Evolutionary conservation across 2,329 filamentous ascomycete genomes (phyloP), one percentile per base, ranked within the genome.

Genomic region (Tolypocladium tundrense): DNA sequence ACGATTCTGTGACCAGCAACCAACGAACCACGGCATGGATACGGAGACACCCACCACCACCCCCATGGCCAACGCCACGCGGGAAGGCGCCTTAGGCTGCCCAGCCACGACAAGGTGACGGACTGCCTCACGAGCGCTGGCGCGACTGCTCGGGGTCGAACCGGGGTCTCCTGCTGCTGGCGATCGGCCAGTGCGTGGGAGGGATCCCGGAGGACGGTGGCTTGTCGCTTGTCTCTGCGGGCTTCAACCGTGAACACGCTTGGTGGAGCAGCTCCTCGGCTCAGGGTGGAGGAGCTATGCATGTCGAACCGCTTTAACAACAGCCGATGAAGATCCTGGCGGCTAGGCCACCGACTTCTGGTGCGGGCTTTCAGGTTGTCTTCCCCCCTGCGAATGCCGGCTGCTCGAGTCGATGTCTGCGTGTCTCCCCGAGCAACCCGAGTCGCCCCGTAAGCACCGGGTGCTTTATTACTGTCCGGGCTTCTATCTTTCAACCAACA

Each of bases 1-100:
- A 41, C 54, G 60, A 58, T 57, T 58, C 52, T 56, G 50, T 55
- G 60, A 31, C 55, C 56, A 57, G 57, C 53, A 50, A 50, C 57
- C 57, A 59, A 55, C 56, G 55, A 58, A 57, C 39, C 53, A 52
- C 56, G 31, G 50, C 55, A 53, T 35, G 48, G 40, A 39, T 53
- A 43, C 24, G 40, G 40, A 56, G 50, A 54, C 52, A 40, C 55
- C 35, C 57, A 40, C 58, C 55, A 54, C 57, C 55, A 57, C 57
- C 31, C 7, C 2, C 31, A 48, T 16, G n/a, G 35, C 31, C 24
- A 35, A 53, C 60, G 58, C 60, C 60, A 61, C 60, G 45, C 60
- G 53, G 58, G 48, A 58, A 43, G 33, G 55, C 13, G 50, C 54
- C 45, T 50, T n/a, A 31, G 55, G 37, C 55, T 19, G 40, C 42